Percentiles rank a stretch among this genome's conserved stretches.
These are phyloP conservation scores for Aureobasidium melanogenum DNA, from an alignment of 2,329 filamentous ascomycete genomes.

Conservation along the genomic window DNA sequence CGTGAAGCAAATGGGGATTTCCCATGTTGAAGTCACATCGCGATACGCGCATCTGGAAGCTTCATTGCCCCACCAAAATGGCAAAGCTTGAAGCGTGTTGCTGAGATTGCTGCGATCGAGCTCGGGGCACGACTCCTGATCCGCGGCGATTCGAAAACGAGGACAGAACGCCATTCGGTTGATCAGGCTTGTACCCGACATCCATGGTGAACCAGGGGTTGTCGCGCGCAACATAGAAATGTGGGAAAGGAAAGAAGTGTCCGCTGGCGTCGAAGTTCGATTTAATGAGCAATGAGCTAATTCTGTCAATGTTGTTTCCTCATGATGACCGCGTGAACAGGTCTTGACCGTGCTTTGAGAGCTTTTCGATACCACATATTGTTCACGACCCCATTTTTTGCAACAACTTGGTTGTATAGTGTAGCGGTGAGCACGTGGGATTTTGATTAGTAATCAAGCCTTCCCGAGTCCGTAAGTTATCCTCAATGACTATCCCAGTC, in stretches of 20 bases:
- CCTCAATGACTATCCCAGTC: neutral
- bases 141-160: neutral
- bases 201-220: neutral
- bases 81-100: neutral
- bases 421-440: constrained; percentile 19
- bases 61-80: neutral
- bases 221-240: neutral
- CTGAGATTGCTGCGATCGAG: neutral
- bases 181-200: neutral
- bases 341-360: neutral
- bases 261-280: neutral
- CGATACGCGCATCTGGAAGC: neutral
- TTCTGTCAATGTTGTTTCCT: neutral
- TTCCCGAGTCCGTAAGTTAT: constrained; percentile 8
- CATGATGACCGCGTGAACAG: neutral
- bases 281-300: neutral
- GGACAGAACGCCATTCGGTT: neutral
- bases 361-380: neutral
- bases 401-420: constrained; percentile 11
- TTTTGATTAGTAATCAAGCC: constrained; percentile 14
- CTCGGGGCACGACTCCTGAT: neutral
- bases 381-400: neutral
- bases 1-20: neutral
- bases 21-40: neutral
- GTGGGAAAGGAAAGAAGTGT: neutral